A percentile compares a stretch with the other conserved stretches of the same genome.
phyloP scores from a whole-genome alignment of 2,329 filamentous ascomycete genomes.

The Sarocladium oryzae region DNA sequence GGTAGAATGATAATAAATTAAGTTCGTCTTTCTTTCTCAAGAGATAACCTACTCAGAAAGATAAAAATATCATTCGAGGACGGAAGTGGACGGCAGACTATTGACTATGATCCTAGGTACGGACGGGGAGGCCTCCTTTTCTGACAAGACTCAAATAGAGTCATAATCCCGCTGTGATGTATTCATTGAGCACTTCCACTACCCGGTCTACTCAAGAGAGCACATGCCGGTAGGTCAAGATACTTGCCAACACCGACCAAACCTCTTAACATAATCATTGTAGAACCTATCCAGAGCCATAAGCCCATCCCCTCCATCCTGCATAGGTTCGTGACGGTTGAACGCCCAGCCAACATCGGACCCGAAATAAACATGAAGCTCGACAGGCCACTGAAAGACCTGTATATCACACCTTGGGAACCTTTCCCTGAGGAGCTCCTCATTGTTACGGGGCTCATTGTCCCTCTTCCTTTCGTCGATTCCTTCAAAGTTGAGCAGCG shows the following conservation, averaged over 20 bases:
- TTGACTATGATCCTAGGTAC: too few relatives aligned
- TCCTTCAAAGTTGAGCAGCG: not conserved
- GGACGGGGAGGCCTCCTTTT: too few relatives aligned
- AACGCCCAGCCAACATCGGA: not conserved
- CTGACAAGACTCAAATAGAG: too few relatives aligned
- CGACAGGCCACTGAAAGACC: not conserved
- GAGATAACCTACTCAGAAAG: too few relatives aligned
- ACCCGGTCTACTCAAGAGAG: too few relatives aligned
- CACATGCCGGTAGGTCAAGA: too few relatives aligned
- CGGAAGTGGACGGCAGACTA: too few relatives aligned
- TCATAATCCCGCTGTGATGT: too few relatives aligned
- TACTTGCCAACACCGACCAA: not conserved
- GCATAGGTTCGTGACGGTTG: not conserved
- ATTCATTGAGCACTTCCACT: too few relatives aligned
- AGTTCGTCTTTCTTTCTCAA: too few relatives aligned
- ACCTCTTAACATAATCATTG: not conserved
- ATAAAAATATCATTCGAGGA: too few relatives aligned
- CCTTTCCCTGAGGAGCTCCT: not conserved
- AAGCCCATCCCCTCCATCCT: not conserved
- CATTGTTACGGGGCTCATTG: not conserved
- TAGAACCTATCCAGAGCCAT: not conserved
- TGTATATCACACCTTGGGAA: not conserved
- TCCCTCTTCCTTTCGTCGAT: not conserved
- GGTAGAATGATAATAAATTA: too few relatives aligned
- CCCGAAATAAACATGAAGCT: not conserved